Evolutionary conservation across 2,329 filamentous ascomycete species (phyloP), one percentile per base, ranked within the genome.

Genomic region (Hypoxylon sp.): DNA sequence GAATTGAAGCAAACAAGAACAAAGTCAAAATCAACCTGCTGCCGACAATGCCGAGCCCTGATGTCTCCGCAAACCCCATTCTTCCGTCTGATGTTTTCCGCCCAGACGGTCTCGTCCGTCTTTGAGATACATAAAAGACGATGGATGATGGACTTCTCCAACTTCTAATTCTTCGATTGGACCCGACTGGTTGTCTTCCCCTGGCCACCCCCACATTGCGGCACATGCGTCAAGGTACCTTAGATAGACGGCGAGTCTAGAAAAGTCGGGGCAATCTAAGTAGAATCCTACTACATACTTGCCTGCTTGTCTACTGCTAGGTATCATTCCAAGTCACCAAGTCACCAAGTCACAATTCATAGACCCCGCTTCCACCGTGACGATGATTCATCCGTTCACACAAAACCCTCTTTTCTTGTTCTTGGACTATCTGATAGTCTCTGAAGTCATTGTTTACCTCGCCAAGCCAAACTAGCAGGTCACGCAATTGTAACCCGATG

Each of bases 251-350:
- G 9, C 21, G 9, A 36, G 25, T 29, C 25, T 37, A 31, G 25
- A 35, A 47, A 52, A 19, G 29, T 38, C 29, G 52, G 42, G 31
- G 38, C 19, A 55, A 55, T 52, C 45, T 35, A 55, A 40, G 21
- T 44, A 15, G 15, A 43, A 55, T 49, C 35, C 26, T 46, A 31
- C 29, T 27, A 30, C 34, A n/a, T n/a, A n/a, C n/a, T n/a, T n/a
- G n/a, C n/a, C n/a, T n/a, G n/a, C n/a, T n/a, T n/a, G n/a, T n/a
- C n/a, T n/a, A n/a, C n/a, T n/a, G n/a, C n/a, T n/a, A n/a, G n/a
- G n/a, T n/a, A n/a, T n/a, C n/a, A n/a, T n/a, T n/a, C n/a, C n/a
- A n/a, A n/a, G n/a, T n/a, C n/a, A n/a, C n/a, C n/a, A n/a, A n/a
- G n/a, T n/a, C n/a, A 17, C 46, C 40, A 13, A 26, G 27, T 49